A percentile compares a stretch with the other conserved stretches of the same genome.
These are phyloP conservation scores for Paraphoma sp. DNA, from an alignment of 2,329 filamentous ascomycete genomes.

Conservation along the genomic window DNA sequence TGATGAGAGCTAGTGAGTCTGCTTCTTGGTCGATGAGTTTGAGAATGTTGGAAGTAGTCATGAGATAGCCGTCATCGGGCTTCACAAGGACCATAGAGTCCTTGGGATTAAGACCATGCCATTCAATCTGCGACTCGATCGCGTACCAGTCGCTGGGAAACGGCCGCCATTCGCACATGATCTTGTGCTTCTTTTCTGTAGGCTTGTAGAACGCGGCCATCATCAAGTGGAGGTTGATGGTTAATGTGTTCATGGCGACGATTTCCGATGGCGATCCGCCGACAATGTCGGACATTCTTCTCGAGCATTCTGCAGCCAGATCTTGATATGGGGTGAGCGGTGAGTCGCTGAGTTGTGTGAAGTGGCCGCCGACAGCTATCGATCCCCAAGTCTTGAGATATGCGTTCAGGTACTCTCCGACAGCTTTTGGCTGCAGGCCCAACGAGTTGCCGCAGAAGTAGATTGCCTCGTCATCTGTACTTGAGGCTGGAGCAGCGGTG, in stretches of 20 bases:
- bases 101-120: constrained; percentile 69
- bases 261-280: constrained; percentile 76
- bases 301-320: constrained; percentile 75
- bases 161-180: constrained; percentile 84
- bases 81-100: constrained; percentile 73
- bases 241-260: constrained; percentile 86
- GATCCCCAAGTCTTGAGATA: constrained; percentile 85
- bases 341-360: constrained; percentile 70
- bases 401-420: constrained; percentile 69
- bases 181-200: constrained; percentile 70
- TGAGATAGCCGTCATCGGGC: constrained; percentile 66
- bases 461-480: constrained; percentile 59
- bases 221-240: constrained; percentile 80
- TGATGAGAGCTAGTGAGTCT: constrained; percentile 72
- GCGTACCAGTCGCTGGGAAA: constrained; percentile 91
- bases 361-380: constrained; percentile 85
- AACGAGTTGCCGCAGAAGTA: constrained; percentile 93
- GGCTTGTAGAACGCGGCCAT: constrained; percentile 85
- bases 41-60: constrained; percentile 74
- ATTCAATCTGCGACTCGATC: constrained; percentile 80
- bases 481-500: constrained; percentile 33
- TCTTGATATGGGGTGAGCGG: constrained; percentile 77
- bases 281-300: constrained; percentile 73
- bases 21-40: constrained; percentile 76
- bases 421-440: constrained; percentile 77